Evolutionary conservation across 768 basidiomycete species (phyloP), one percentile per base, ranked within the genome.

Genomic region (Dioszegia aurantiaca): DNA sequence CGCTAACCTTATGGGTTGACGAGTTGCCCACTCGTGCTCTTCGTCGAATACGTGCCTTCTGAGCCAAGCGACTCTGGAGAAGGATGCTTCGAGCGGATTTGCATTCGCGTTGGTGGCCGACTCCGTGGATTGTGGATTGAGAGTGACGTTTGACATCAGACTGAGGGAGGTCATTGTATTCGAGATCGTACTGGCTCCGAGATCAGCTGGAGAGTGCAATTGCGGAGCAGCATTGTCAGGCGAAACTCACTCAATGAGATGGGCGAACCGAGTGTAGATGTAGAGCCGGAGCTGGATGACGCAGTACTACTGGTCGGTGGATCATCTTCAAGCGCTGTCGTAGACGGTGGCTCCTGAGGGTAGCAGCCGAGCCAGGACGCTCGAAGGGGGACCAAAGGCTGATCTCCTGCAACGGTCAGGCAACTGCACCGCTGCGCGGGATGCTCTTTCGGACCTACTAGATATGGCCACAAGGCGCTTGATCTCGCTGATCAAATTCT

Each of bases 21-120:
- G 49, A 4, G 36, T 44, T 0, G 71, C 70, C 68, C 68, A 73
- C 39, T 68, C 55, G 12, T 57, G 56, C 42, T 68, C 55, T 17
- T 61, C 41, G 2, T 47, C 53, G 48, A 64, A 70, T 1, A 73
- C 41, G 16, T 64, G 42, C 39, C 68, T 59, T 5, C 71, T 59
- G 10, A 70, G 43, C 27, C 63, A 73, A 3, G 44, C 33, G 3
- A 64, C 63, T 17, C 71, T 39, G 2, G 66, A 64, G 45, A 73
- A 73, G 8, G 55, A 40, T 0, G 64, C 61, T 0, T 39, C 19
- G 43, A 59, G 66, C 0, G 71, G 71, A 45, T 70, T 65, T 1
- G 64, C 65, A 28, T 61, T 41, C 17, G 59, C 49, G 1, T 67
- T 65, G 16, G 26, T 10, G 21, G 9, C 23, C 10, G 9, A 17